These are phyloP conservation scores for Fusarium drepaniforme DNA, from an alignment of 2,329 filamentous ascomycete species.

Conservation along the genomic window DNA sequence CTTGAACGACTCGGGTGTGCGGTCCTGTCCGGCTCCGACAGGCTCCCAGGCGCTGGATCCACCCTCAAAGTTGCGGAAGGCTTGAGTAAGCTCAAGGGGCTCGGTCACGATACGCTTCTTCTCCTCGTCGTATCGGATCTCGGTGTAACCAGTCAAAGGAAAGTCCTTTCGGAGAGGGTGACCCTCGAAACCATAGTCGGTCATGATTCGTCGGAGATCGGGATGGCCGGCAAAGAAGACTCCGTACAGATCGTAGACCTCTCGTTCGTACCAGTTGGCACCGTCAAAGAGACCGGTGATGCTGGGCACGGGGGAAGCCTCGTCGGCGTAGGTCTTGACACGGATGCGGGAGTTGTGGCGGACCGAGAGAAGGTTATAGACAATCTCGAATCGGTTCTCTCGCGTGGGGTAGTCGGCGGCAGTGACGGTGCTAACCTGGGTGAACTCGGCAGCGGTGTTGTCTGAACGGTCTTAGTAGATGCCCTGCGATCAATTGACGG, in stretches of 20 bases:
- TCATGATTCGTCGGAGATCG: conserved; percentile 97
- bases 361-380: conserved; percentile 97
- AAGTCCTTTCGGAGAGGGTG: conserved; percentile 98
- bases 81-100: conserved; percentile 96
- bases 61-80: conserved; percentile 98
- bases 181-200: conserved; percentile 98
- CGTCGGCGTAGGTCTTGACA: conserved; percentile 98
- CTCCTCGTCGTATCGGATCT: conserved; percentile 98
- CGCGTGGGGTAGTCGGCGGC: conserved; percentile 96
- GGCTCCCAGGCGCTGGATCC: conserved; percentile 80
- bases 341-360: conserved; percentile 96
- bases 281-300: conserved; percentile 90
- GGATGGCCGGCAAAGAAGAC: conserved; percentile 97
- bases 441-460: conserved; percentile 98
- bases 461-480: conserved; percentile 60
- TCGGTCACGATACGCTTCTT: conserved; percentile 99
- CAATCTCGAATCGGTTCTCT: conserved; percentile 95
- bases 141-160: conserved; percentile 96
- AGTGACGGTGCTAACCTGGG: conserved; percentile 91
- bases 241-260: conserved; percentile 97
- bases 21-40: conserved; percentile 76
- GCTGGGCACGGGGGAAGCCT: conserved; percentile 92
- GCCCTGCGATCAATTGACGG: conserved; percentile 2
- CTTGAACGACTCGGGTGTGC: conserved; percentile 90
- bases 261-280: conserved; percentile 98